These are phyloP conservation scores for Podospora tetraspora DNA, from an alignment of 495 filamentous ascomycete genomes.

Conservation along the genomic window DNA sequence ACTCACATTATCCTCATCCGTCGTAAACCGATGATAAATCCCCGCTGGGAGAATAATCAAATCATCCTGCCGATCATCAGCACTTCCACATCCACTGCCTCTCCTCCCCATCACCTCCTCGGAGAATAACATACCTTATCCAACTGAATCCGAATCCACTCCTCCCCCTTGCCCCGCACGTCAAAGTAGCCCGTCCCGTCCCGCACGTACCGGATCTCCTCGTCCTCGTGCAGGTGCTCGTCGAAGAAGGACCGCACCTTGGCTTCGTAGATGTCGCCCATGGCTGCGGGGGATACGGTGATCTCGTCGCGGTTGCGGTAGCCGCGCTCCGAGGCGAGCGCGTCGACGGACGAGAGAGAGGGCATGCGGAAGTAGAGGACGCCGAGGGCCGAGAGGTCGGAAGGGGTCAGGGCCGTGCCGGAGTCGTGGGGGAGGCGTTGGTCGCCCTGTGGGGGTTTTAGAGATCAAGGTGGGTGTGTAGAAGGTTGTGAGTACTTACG, in stretches of 20 bases:
- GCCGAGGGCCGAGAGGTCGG: constrained; percentile 67
- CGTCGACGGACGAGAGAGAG: constrained; percentile 59
- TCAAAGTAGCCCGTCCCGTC: constrained; percentile 93
- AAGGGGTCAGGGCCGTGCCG: constrained; percentile 52
- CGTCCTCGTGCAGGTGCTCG: constrained; percentile 96
- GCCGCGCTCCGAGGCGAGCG: constrained; percentile 63
- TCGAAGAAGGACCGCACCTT: constrained; percentile 91
- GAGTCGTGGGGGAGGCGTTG: constrained; percentile 89
- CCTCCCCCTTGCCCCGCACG: constrained; percentile 64
- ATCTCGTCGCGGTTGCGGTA: constrained; percentile 97
- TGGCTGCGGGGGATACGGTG: constrained; percentile 75
- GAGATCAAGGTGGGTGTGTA: constrained; percentile 15
- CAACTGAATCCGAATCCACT: constrained; percentile 80
- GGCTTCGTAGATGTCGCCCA: constrained; percentile 81
- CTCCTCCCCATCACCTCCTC: neutral
- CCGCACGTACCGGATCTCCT: constrained; percentile 96
- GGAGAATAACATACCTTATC: constrained; percentile 50
- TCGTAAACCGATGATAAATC: constrained; percentile 96
- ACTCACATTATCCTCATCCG: constrained; percentile 82
- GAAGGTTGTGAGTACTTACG: constrained; percentile 46
- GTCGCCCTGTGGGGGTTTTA: constrained; percentile 59
- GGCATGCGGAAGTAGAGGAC: constrained; percentile 70
- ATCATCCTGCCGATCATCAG: constrained; percentile 34
- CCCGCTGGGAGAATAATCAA: constrained; percentile 91
- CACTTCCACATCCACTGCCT: neutral